phyloP scores from a whole-genome alignment of 495 filamentous ascomycete genomes.

The Cryomyces minteri region DNA sequence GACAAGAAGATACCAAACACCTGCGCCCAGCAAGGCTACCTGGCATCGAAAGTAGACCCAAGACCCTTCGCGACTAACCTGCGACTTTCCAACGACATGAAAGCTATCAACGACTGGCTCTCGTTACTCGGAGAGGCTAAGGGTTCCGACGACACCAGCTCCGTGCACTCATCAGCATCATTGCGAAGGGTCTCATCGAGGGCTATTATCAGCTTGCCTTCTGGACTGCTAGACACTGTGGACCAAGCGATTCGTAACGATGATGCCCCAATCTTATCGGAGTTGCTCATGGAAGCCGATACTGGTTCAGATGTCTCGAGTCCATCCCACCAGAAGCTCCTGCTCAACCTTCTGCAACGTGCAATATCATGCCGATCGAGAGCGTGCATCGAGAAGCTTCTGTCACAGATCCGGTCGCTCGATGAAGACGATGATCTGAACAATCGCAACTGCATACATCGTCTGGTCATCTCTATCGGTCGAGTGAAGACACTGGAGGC shows the following conservation, averaged over 20 bases:
- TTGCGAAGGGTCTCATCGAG: slow-evolving; percentile 52
- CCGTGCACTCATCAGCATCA: slow-evolving; percentile 50
- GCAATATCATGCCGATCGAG: slow-evolving; percentile 55
- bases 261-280: slow-evolving; percentile 39
- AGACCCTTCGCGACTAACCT: slow-evolving; percentile 67
- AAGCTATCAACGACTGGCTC: slow-evolving; percentile 78
- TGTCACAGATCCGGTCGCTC: slow-evolving; percentile 46
- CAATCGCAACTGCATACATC: slow-evolving; percentile 80
- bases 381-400: slow-evolving; percentile 45
- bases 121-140: slow-evolving; percentile 60
- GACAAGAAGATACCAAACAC: slow-evolving; percentile 71
- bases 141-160: slow-evolving; percentile 47
- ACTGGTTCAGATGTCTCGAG: slow-evolving; percentile 27
- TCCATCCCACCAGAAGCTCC: slow-evolving; percentile 35
- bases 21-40: slow-evolving; percentile 59
- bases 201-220: slow-evolving; percentile 48
- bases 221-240: slow-evolving; percentile 45
- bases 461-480: slow-evolving; percentile 77
- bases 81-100: slow-evolving; percentile 43
- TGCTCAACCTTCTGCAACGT: slow-evolving; percentile 68
- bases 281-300: slow-evolving; percentile 38
- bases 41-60: slow-evolving; percentile 74
- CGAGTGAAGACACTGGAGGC: slow-evolving; percentile 47
- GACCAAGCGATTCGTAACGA: slow-evolving; percentile 66
- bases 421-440: slow-evolving; percentile 87